Evolutionary conservation across 805 yeast genomes (phyloP).

Genomic region (Ogataea saltuana): DNA sequence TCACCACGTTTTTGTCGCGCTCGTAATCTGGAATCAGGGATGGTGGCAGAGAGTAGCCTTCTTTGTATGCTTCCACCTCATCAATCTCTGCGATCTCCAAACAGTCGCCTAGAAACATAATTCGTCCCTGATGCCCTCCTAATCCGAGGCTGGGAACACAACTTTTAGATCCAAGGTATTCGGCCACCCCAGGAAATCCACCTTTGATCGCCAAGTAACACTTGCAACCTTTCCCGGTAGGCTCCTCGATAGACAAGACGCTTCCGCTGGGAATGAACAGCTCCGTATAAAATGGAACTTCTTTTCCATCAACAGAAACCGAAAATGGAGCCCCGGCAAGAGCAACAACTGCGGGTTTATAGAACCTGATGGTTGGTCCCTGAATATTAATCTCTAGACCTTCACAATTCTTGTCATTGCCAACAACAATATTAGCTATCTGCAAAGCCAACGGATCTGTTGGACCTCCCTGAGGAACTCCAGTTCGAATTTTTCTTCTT

Average conservation of each 20-base stretch:
- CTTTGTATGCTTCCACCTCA: slow-evolving; percentile 42
- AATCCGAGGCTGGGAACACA: slow-evolving; percentile 90
- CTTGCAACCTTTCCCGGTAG: slow-evolving; percentile 73
- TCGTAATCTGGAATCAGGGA: slow-evolving; percentile 56
- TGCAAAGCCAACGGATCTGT: slow-evolving; percentile 93
- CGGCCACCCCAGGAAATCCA: slow-evolving; percentile 84
- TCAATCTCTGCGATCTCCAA: slow-evolving; percentile 62
- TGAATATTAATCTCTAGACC: slow-evolving; percentile 85
- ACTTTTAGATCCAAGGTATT: slow-evolving; percentile 90
- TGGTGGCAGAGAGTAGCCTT: slow-evolving; percentile 68
- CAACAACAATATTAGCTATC: slow-evolving; percentile 86
- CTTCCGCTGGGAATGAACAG: slow-evolving; percentile 71
- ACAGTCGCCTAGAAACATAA: slow-evolving; percentile 87
- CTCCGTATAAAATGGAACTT: slow-evolving; percentile 69
- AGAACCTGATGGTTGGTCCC: slow-evolving; percentile 87
- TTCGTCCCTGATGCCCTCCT: slow-evolving; percentile 95
- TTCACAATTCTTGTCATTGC: slow-evolving; percentile 78
- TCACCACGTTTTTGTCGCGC: slow-evolving; percentile 70
- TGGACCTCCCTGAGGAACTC: slow-evolving; percentile 98
- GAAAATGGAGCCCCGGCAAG: slow-evolving; percentile 83
- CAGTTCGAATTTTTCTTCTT: slow-evolving; percentile 80
- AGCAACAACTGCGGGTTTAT: slow-evolving; percentile 74
- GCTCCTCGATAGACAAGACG: slow-evolving; percentile 72
- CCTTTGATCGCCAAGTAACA: slow-evolving; percentile 87
- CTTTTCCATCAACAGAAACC: slow-evolving; percentile 61